Evolutionary conservation across 2,329 filamentous ascomycete genomes (phyloP).

Genomic region (Aspergillus sp.): DNA sequence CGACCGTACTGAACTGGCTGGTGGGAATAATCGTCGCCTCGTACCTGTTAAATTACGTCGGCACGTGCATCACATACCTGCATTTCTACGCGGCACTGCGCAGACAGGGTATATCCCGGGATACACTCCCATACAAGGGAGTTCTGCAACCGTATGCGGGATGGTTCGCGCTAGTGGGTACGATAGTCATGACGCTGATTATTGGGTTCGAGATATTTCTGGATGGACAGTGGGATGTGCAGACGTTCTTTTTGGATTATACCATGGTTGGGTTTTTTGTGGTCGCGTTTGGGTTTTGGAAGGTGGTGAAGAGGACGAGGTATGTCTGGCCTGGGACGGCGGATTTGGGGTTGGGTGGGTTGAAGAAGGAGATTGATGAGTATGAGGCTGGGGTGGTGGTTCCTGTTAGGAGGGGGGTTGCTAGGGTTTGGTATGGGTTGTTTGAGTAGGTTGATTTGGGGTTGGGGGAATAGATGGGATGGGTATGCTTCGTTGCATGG

Average conservation of each 20-base stretch:
- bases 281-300: constrained; percentile 67
- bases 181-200: constrained; percentile 68
- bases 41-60: constrained; percentile 44
- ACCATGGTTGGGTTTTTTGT: constrained; percentile 66
- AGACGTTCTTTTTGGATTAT: constrained; percentile 71
- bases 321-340: constrained; percentile 57
- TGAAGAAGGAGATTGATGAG: constrained; percentile 31
- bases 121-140: constrained; percentile 68
- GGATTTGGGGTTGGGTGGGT: constrained; percentile 49
- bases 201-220: constrained; percentile 73
- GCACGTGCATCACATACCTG: constrained; percentile 69
- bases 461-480: not conserved
- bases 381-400: constrained; percentile 21
- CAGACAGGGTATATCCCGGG: constrained; percentile 67
- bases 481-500: not conserved
- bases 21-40: constrained; percentile 33
- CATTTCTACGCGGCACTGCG: constrained; percentile 68
- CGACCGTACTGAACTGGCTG: constrained; percentile 60
- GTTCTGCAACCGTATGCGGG: constrained; percentile 69
- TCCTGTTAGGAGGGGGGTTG: not conserved
- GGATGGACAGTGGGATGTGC: constrained; percentile 62
- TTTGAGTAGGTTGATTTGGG: constrained; percentile 8
- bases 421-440: constrained; percentile 4
- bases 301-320: constrained; percentile 63
- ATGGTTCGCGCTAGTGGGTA: constrained; percentile 64